A percentile compares a stretch with the other conserved stretches of the same genome.
Conservation (phyloP, 257 asterid species). For the Solanum clarkiae region DNA sequence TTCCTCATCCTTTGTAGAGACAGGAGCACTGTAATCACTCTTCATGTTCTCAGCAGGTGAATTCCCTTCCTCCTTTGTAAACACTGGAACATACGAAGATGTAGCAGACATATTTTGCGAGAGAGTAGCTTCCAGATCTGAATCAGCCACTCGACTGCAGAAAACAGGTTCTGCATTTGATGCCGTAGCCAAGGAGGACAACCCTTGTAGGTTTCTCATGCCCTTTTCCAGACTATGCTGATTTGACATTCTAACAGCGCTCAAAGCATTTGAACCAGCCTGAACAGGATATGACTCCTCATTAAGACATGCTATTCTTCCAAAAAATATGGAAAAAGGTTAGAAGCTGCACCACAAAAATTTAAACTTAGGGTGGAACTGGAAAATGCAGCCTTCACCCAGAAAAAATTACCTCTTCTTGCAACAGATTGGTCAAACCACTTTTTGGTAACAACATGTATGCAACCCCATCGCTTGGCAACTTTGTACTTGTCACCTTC, state of each 20-base stretch:
- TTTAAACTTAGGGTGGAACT: neutral
- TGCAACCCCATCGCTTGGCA: slow-evolving; percentile 78
- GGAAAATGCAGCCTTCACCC: slow-evolving; percentile 7
- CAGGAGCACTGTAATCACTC: slow-evolving; percentile 25
- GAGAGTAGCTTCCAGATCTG: slow-evolving; percentile 31
- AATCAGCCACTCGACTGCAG: slow-evolving; percentile 31
- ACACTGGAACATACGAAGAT: slow-evolving; percentile 33
- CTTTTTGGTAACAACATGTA: slow-evolving; percentile 47
- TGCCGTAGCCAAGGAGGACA: slow-evolving; percentile 40
- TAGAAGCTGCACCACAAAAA: slow-evolving; percentile 12
- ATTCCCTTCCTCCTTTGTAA: slow-evolving; percentile 16
- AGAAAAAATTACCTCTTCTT: slow-evolving; percentile 61
- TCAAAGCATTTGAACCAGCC: slow-evolving; percentile 33
- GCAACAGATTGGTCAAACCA: slow-evolving; percentile 88
- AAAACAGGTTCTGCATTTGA: slow-evolving; percentile 32
- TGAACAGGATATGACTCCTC: slow-evolving; percentile 88
- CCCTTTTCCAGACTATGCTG: slow-evolving; percentile 45
- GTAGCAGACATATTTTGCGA: slow-evolving; percentile 19
- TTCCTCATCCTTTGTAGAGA: slow-evolving; percentile 32
- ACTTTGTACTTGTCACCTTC: slow-evolving; percentile 90
- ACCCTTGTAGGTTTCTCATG: slow-evolving; percentile 29
- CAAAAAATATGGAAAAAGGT: slow-evolving; percentile 12
- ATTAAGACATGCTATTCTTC: slow-evolving; percentile 61
- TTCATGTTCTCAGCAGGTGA: slow-evolving; percentile 29
- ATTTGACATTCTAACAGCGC: slow-evolving; percentile 32